Percentiles rank a stretch among this genome's conserved stretches.
Conservation (phyloP, 805 yeast genomes). For the Suhomyces sp. region DNA sequence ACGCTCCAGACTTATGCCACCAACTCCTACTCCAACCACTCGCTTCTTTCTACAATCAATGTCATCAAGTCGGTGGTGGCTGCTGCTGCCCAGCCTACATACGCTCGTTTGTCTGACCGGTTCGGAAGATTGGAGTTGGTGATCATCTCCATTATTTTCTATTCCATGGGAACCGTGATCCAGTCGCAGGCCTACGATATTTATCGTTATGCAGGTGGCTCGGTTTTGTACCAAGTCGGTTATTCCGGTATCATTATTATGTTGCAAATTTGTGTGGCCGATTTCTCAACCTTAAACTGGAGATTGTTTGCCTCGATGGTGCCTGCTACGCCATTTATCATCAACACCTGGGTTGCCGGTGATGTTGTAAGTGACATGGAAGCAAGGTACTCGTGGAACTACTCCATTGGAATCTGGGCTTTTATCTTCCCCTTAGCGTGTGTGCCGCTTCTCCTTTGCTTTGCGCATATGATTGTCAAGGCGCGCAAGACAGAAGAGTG, state of each 20-base stretch:
- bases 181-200: conserved; percentile 60
- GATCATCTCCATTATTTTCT: conserved; percentile 49
- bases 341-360: conserved; percentile 78
- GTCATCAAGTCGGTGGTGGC: conserved; percentile 59
- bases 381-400: conserved; percentile 58
- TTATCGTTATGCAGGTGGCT: conserved; percentile 61
- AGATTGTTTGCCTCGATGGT: conserved; percentile 62
- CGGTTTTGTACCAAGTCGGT: conserved; percentile 48
- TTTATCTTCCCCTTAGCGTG: conserved; percentile 65
- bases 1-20: conserved; percentile 56
- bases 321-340: conserved; percentile 69
- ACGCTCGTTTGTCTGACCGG: conserved; percentile 62
- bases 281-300: conserved; percentile 67
- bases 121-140: conserved; percentile 61
- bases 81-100: conserved; percentile 64
- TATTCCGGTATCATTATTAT: conserved; percentile 62
- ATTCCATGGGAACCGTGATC: conserved; percentile 61
- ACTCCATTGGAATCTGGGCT: conserved; percentile 75
- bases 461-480: conserved; percentile 52
- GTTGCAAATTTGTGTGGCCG: conserved; percentile 58
- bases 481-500: conserved; percentile 57
- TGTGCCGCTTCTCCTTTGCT: conserved; percentile 55
- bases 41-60: conserved; percentile 56
- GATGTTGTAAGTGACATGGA: conserved; percentile 43
- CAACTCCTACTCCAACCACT: conserved; percentile 49